These are phyloP conservation scores for Gryganskiella cystojenkinii DNA, from an alignment of 192 early-diverging fungal genomes.

Conservation along the genomic window DNA sequence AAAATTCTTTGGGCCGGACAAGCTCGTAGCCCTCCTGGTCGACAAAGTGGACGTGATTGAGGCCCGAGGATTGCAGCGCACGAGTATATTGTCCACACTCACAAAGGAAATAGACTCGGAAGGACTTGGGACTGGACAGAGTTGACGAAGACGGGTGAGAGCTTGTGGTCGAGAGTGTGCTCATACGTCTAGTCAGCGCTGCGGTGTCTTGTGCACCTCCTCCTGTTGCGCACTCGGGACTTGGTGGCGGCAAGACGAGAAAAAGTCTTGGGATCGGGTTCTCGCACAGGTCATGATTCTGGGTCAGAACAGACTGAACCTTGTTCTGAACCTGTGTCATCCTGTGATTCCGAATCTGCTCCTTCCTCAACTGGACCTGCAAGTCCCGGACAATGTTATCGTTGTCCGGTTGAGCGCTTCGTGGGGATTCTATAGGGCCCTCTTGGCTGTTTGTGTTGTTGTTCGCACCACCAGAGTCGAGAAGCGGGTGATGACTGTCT, in stretches of 20 bases:
- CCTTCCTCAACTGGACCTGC: too few relatives aligned
- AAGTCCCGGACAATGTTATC: too few relatives aligned
- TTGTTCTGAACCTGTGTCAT: conserved; percentile 23
- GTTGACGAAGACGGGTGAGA: not conserved
- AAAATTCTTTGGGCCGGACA: conserved; percentile 19
- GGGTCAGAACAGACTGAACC: conserved; percentile 32
- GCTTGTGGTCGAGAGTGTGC: not conserved
- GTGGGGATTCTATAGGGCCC: too few relatives aligned
- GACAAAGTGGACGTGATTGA: conserved; percentile 33
- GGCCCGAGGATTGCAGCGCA: conserved; percentile 12
- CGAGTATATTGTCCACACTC: conserved; percentile 28
- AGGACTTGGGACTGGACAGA: conserved; percentile 10
- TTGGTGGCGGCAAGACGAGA: conserved; percentile 13
- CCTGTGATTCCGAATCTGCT: not conserved
- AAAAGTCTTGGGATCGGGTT: conserved; percentile 28
- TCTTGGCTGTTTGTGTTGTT: too few relatives aligned
- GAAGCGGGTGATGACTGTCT: too few relatives aligned
- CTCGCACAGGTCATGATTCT: conserved; percentile 28
- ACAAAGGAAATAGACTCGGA: conserved; percentile 37
- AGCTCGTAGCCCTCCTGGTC: conserved; percentile 45
- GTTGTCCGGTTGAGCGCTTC: too few relatives aligned
- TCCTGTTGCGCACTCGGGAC: conserved; percentile 11
- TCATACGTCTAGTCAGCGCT: not conserved
- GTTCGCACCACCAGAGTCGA: too few relatives aligned
- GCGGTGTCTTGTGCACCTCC: not conserved